Base-by-base conservation (phyloP, 2,329 filamentous ascomycete species). In the Chaetomium sp. region DNA sequence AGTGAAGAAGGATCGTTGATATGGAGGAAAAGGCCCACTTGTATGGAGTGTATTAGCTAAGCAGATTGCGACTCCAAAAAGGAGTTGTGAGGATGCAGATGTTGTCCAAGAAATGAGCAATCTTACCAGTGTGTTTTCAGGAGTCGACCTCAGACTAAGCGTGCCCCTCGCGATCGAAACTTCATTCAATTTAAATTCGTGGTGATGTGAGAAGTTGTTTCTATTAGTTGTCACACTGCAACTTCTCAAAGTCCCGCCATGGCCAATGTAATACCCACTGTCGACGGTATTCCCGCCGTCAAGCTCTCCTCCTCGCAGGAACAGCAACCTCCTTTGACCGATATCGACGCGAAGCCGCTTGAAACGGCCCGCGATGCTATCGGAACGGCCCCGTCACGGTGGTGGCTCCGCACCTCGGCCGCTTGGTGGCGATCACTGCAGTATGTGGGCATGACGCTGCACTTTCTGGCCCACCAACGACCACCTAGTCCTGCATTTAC, bases 371-470 rank as follows among this genome's bases (percentile, higher is more conserved):
- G 64, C 38, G 68, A 72, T 65, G 65, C 60, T 8, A 64, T 67
- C 12, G 65, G 61, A 12, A 35, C 64, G 57, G 72, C 78, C 58
- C 74, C 76, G 7, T 78, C 81, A 4, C 82, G 88, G 76, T 85
- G 83, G 80, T 82, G 86, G 72, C 82, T 91, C 12, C 82, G 83
- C 62, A 70, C 88, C 60, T 84, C 90, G 74, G 89, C 89, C 55
- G 77, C 81, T 31, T 83, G 88, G 74, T 90, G 88, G 87, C 83
- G 90, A 60, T 81, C 83, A 63, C 79, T 91, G 50, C 90, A 90
- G 84, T 81, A 81, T 64, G 82, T 90, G 63, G 89, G 88, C 72
- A 90, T 91, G 87, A 79, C 83, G 65, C 78, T 91, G 47, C 89
- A 92, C 73, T 83, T 82, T 62, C 77, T 88, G 65, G 84, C 87